Evolutionary conservation across 225 moss, liverwort and hornwort species (phyloP), one percentile per base, ranked within the genome.

Genomic region (Pseudisothecium myosuroides): DNA sequence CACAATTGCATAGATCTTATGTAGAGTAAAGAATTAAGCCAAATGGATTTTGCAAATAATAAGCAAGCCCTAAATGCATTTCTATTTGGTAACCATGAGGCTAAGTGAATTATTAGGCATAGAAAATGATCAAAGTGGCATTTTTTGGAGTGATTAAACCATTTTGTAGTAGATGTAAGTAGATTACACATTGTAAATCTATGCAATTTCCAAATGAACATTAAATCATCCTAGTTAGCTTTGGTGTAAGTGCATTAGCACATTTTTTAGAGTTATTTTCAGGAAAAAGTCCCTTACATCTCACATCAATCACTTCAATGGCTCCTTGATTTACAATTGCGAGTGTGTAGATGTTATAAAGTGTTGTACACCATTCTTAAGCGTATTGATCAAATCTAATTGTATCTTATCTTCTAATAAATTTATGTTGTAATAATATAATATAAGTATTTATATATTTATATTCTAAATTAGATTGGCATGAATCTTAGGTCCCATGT

Each of bases 31-130:
- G 2, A 31, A 31, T 45, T 61, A 14, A 43, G 5, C 29, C 9
- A 20, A 60, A 3, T 13, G 2, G 13, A 60, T 60, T 60, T 31
- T 60, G 14, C 43, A 60, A 60, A 43, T 29, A n/a, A 17, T n/a
- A n/a, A 39, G 2, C 10, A 79, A 58, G 28, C 1, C 3, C 0
- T 80, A 0, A n/a, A 17, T 58, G 39, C 28, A 80, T 39, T 39
- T 1, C 1, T 28, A 39, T 5, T 58, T 80, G 2, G 8, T 58
- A 1, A 39, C 5, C 1, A 28, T 18, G 0, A 58, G 1, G 7
- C 39, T 31, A 61, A 32, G 2, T 81, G 28, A 39, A 39, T 28
- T 18, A 29, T 0, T 21, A 0, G 15, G 2, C 0, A 21, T 7
- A 31, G 9, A 14, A 14, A 32, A 41, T 14, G 10, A 81, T 41